These are phyloP conservation scores for Trichosanthes truncata DNA, from an alignment of 306 rosid species.

Conservation along the genomic window DNA sequence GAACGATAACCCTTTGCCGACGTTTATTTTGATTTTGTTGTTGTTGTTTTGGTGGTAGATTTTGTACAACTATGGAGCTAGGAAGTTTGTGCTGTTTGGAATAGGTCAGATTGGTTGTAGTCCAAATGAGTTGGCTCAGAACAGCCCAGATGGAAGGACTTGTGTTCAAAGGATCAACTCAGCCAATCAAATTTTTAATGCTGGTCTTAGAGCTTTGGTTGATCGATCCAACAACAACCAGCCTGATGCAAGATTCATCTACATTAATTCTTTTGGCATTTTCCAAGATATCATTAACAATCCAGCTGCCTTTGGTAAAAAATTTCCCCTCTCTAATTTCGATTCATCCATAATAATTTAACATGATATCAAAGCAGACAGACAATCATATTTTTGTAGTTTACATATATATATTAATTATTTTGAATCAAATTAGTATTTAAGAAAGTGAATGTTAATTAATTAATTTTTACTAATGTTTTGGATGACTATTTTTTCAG, in stretches of 20 bases:
- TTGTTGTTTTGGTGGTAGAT: constrained; percentile 21
- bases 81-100: constrained; percentile 77
- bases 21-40: not conserved
- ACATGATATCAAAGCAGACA: not conserved
- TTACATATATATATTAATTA: too few species aligned
- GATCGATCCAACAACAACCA: constrained; percentile 53
- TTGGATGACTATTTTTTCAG: constrained; percentile 20
- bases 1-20: too few species aligned
- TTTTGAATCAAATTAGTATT: too few species aligned
- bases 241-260: constrained; percentile 53
- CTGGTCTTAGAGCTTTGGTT: constrained; percentile 48
- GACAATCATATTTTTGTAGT: too few species aligned
- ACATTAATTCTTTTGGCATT: constrained; percentile 58
- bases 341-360: not conserved
- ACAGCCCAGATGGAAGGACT: constrained; percentile 66
- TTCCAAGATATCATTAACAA: constrained; percentile 54
- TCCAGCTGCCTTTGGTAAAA: constrained; percentile 66
- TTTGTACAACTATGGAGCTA: constrained; percentile 73
- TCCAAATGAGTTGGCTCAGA: constrained; percentile 70
- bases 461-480: not conserved
- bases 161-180: constrained; percentile 68
- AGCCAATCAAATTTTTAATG: constrained; percentile 74
- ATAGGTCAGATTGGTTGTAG: constrained; percentile 91
- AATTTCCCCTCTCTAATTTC: not conserved
- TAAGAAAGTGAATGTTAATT: not conserved